Evolutionary conservation across 2,329 filamentous ascomycete species (phyloP).

Genomic region (Sporothrix protearum): DNA sequence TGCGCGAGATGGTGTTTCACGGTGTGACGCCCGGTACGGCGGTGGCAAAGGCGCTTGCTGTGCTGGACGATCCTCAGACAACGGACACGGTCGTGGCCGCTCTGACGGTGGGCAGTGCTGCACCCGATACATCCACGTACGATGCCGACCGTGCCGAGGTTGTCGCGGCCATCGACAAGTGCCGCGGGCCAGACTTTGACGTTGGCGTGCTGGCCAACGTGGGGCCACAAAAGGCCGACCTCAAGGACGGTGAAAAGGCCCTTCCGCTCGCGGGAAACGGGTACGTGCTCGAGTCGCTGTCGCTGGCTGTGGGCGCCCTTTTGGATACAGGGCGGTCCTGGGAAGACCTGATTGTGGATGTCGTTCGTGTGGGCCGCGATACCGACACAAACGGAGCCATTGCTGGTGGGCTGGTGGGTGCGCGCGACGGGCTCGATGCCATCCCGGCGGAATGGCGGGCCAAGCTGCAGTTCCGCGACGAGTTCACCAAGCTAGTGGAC

Average conservation of each 20-base stretch:
- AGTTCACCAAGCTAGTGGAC: constrained; percentile 34
- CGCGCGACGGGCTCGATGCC: constrained; percentile 41
- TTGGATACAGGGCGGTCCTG: constrained; percentile 38
- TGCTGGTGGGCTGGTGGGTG: constrained; percentile 45
- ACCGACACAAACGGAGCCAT: constrained; percentile 48
- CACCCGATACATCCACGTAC: neutral
- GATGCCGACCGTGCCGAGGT: neutral
- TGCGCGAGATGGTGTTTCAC: constrained; percentile 33
- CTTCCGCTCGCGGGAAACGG: constrained; percentile 37
- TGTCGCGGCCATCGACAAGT: constrained; percentile 32
- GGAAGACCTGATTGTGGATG: constrained; percentile 46
- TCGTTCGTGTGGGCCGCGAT: constrained; percentile 44
- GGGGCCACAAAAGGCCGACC: constrained; percentile 31
- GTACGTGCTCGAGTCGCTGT: constrained; percentile 44
- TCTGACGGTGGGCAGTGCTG: neutral
- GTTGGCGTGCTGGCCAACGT: constrained; percentile 34
- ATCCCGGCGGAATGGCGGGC: constrained; percentile 43
- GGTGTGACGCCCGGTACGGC: constrained; percentile 32
- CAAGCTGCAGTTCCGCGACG: constrained; percentile 40
- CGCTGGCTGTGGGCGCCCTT: constrained; percentile 42
- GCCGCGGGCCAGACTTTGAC: constrained; percentile 28
- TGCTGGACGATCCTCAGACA: constrained; percentile 26
- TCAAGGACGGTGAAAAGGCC: neutral
- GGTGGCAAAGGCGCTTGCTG: constrained; percentile 31
- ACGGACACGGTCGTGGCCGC: neutral